Base-by-base conservation (phyloP, 345 rosid species). In the Chamaenerion angustifolium region DNA sequence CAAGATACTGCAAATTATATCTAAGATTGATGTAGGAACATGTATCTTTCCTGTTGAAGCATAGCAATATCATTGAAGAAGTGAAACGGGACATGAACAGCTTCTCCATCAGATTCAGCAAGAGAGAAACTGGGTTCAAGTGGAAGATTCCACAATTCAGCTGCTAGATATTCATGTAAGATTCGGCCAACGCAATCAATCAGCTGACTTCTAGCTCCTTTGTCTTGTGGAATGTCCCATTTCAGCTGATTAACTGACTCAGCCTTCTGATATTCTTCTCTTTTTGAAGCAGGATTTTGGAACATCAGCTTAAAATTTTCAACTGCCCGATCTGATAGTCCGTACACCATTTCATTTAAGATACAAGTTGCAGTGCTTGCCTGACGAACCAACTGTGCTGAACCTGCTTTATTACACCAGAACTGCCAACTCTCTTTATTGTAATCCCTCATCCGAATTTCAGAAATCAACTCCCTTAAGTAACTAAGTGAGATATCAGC, bases 141-240 rank as follows among this genome's bases (percentile, higher is more conserved):
- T 12, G 96, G 94, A 60, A 90, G 80, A 70, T 73, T 75, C 96
- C 98, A 90, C 41, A 83, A 57, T 75, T 90, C 95, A 71, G 79
- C 63, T 46, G 83, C 74, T 49, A 86, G 73, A 73, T 81, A 90
- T 57, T 86, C 98, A 42, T 90, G 95, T 60, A 86, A 75, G 63
- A 86, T 78, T 76, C 82, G 76, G 35, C 94, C 95, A 64, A 81
- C 44, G 48, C 89, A 83, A 53, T 87, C 85, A 51, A 81, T 76
- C 66, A 86, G 63, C 57, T 67, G 71, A 64, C 53, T 58, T 65
- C 67, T 80, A 19, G 61, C 62, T 52, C 65, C 67, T 54, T 60
- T 68, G 58, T 46, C 67, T 61, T 61, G 67, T 52, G 90, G 72
- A 59, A 72, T 41, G 63, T 78, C 71, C 95, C 92, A 90, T 40